These are phyloP conservation scores for Teratosphaeria gauchensis DNA, from an alignment of 2,329 filamentous ascomycete species.

Conservation along the genomic window DNA sequence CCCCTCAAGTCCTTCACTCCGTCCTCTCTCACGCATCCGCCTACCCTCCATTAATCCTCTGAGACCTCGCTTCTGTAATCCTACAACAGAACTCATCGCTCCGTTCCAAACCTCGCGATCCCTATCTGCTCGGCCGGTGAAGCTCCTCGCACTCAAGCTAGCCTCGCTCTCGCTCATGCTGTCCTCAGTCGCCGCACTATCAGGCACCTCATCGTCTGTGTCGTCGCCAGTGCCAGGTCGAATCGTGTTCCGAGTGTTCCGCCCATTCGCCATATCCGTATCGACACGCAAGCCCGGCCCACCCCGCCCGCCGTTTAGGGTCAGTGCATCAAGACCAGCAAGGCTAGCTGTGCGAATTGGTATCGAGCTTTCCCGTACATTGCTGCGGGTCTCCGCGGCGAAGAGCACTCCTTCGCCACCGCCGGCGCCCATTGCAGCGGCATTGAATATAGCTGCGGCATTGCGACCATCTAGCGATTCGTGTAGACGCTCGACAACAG, in stretches of 20 bases:
- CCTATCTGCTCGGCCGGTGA: conserved; percentile 30
- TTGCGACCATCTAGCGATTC: conserved; percentile 84
- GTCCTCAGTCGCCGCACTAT: conserved; percentile 25
- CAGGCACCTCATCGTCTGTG: conserved; percentile 26
- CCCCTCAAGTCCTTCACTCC: conserved; percentile 28
- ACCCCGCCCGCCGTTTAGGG: conserved; percentile 28
- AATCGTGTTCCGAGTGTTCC: conserved; percentile 26
- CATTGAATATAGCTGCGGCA: conserved; percentile 94
- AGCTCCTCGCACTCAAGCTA: conserved; percentile 25
- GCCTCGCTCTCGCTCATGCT: conserved; percentile 26
- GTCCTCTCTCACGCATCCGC: conserved; percentile 65
- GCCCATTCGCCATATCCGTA: conserved; percentile 36
- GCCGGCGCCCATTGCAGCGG: conserved; percentile 93
- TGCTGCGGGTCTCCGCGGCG: conserved; percentile 28
- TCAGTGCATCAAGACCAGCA: conserved; percentile 33
- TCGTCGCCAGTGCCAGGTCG: conserved; percentile 25
- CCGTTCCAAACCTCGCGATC: conserved; percentile 66
- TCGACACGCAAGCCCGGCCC: conserved; percentile 38
- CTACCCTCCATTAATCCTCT: conserved; percentile 91
- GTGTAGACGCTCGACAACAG: conserved; percentile 83
- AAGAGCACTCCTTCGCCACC: conserved; percentile 76
- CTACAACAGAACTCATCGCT: conserved; percentile 81
- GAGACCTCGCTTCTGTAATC: conserved; percentile 85
- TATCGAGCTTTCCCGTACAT: conserved; percentile 26
- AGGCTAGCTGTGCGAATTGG: conserved; percentile 41